These are phyloP conservation scores for Zanthoxylum bungeanum DNA, from an alignment of 345 rosid species.

Conservation along the genomic window DNA sequence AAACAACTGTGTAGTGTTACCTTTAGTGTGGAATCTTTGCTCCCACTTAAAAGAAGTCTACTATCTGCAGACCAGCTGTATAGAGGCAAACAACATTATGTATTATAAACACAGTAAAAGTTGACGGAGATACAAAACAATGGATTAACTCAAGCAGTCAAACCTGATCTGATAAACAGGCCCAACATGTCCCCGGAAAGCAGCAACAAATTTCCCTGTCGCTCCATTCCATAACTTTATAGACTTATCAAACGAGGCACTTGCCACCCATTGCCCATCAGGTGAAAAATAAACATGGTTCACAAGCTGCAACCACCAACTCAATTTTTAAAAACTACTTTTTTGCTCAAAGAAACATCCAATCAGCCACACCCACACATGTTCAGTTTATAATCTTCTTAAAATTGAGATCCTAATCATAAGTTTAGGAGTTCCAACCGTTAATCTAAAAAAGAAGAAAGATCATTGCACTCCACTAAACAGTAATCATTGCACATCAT, in stretches of 20 bases:
- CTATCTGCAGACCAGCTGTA: slow-evolving; percentile 98
- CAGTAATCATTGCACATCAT: too few relatives aligned
- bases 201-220: slow-evolving; percentile 81
- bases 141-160: slow-evolving; percentile 30
- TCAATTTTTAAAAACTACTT: not conserved
- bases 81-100: slow-evolving; percentile 9
- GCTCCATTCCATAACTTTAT: slow-evolving; percentile 91
- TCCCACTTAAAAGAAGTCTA: slow-evolving; percentile 92
- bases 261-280: slow-evolving; percentile 94
- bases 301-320: slow-evolving; percentile 63
- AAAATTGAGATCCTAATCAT: not conserved
- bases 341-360: not conserved
- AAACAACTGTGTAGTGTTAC: slow-evolving; percentile 28
- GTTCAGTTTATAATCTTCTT: not conserved
- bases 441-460: not conserved
- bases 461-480: slow-evolving; percentile 2
- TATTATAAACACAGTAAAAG: slow-evolving; percentile 8
- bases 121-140: not conserved
- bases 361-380: not conserved
- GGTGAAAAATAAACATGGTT: slow-evolving; percentile 96
- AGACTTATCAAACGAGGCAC: slow-evolving; percentile 95
- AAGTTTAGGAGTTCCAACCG: not conserved
- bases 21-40: slow-evolving; percentile 96
- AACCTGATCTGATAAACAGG: slow-evolving; percentile 94
- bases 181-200: slow-evolving; percentile 89